phyloP scores from a whole-genome alignment of 257 asterid genomes.

The Fraxinus americana region DNA sequence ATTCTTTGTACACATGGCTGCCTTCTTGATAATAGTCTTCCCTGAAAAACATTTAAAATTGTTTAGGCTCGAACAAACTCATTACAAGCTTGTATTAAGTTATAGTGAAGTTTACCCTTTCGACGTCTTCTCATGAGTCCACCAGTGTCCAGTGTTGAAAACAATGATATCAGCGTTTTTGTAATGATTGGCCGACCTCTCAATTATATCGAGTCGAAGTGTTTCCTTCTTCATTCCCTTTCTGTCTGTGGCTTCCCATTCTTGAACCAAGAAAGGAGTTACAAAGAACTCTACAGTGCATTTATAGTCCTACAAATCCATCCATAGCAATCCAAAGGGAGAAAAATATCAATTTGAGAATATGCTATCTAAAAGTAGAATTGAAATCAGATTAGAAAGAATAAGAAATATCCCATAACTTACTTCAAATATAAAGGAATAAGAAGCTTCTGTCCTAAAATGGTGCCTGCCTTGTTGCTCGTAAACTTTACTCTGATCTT shows the following conservation, averaged over 20 bases:
- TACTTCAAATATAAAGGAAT: constrained; percentile 65
- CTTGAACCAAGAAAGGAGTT: constrained; percentile 74
- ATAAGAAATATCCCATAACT: constrained; percentile 17
- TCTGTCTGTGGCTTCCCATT: constrained; percentile 49
- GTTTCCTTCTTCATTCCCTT: constrained; percentile 70
- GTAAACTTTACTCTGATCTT: constrained; percentile 56
- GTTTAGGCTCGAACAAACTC: neutral
- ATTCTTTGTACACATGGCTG: constrained; percentile 53
- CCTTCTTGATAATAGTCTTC: constrained; percentile 83
- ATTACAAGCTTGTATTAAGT: neutral
- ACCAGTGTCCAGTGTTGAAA: constrained; percentile 87
- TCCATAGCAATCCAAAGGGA: neutral
- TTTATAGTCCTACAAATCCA: constrained; percentile 54
- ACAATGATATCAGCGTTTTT: constrained; percentile 58
- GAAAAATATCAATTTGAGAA: neutral
- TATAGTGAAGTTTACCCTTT: constrained; percentile 44
- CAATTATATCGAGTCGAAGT: constrained; percentile 67
- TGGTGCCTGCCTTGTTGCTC: constrained; percentile 59
- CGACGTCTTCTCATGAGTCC: constrained; percentile 87
- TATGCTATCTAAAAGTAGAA: neutral
- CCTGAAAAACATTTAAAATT: constrained; percentile 36
- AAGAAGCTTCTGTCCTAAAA: constrained; percentile 61
- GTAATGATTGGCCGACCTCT: constrained; percentile 48
- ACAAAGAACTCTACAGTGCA: constrained; percentile 69
- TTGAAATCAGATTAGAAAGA: neutral